These are phyloP conservation scores for Suillus fuscotomentosus DNA, from an alignment of 768 basidiomycete genomes.

Conservation along the genomic window DNA sequence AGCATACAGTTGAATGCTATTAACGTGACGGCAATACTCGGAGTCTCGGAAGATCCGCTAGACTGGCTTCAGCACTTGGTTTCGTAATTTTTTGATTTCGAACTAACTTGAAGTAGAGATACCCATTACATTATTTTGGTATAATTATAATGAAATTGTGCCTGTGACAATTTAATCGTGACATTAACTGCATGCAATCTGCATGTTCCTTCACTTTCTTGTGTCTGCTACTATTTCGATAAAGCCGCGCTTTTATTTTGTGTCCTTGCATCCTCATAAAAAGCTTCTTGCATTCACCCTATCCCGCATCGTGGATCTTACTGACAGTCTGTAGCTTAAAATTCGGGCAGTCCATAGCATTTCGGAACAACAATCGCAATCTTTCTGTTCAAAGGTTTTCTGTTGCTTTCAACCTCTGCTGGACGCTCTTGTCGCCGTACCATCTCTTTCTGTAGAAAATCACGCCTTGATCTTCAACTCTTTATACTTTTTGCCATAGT, in stretches of 20 bases:
- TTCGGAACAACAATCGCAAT: slow-evolving; percentile 13
- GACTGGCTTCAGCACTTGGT: neutral
- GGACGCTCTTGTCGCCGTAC: slow-evolving; percentile 1
- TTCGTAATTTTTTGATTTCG: neutral
- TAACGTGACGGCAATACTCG: neutral
- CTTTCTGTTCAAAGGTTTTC: slow-evolving; percentile 4
- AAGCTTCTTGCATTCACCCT: slow-evolving; percentile 4
- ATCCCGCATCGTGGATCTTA: neutral
- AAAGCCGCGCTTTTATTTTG: neutral
- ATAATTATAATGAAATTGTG: slow-evolving; percentile 17
- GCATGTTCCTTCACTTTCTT: slow-evolving; percentile 20
- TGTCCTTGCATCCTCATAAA: neutral
- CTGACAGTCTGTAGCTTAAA: neutral
- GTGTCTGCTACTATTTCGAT: slow-evolving; percentile 4
- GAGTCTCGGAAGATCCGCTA: slow-evolving; percentile 10
- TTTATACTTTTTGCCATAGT: neutral
- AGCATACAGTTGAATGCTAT: slow-evolving; percentile 3
- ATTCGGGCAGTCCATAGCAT: slow-evolving; percentile 6
- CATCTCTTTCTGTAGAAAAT: neutral
- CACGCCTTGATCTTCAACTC: neutral
- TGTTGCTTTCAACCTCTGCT: neutral
- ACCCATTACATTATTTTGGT: slow-evolving; percentile 28
- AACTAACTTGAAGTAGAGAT: slow-evolving; percentile 7
- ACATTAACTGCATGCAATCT: slow-evolving; percentile 17
- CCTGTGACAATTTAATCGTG: slow-evolving; percentile 36